These are phyloP conservation scores for Taphrina deformans DNA, from an alignment of 1,139 yeast genomes.

Conservation along the genomic window DNA sequence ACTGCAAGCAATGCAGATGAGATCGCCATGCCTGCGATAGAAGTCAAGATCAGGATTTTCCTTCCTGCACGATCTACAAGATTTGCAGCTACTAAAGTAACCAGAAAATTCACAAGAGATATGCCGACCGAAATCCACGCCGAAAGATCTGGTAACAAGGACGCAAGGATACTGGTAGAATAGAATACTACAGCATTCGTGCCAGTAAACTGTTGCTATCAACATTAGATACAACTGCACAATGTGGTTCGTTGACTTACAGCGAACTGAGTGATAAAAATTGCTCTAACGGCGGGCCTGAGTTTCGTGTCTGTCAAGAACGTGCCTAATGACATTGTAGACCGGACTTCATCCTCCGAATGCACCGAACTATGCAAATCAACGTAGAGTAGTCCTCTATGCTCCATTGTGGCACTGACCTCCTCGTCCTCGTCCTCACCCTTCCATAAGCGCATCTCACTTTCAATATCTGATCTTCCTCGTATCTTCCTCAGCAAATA, in stretches of 20 bases:
- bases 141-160: constrained; percentile 12
- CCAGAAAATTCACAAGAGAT: constrained; percentile 69
- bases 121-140: constrained; percentile 51
- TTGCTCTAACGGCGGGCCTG: constrained; percentile 61
- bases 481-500: constrained; percentile 46
- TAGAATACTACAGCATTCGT: constrained; percentile 88
- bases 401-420: neutral
- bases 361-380: neutral
- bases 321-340: constrained; percentile 39
- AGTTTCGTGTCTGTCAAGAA: constrained; percentile 59
- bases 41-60: constrained; percentile 64
- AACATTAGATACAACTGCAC: neutral
- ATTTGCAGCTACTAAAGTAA: constrained; percentile 71
- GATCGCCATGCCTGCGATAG: constrained; percentile 69
- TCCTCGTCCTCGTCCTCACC: constrained; percentile 2
- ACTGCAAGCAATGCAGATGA: constrained; percentile 63
- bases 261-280: constrained; percentile 73
- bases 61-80: constrained; percentile 75
- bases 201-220: constrained; percentile 81
- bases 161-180: constrained; percentile 33
- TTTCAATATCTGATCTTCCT: constrained; percentile 41
- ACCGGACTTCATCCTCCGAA: neutral
- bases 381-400: neutral
- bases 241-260: neutral
- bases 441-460: constrained; percentile 39